Conservation (phyloP, 768 basidiomycete species). For the Mycena indigotica region DNA sequence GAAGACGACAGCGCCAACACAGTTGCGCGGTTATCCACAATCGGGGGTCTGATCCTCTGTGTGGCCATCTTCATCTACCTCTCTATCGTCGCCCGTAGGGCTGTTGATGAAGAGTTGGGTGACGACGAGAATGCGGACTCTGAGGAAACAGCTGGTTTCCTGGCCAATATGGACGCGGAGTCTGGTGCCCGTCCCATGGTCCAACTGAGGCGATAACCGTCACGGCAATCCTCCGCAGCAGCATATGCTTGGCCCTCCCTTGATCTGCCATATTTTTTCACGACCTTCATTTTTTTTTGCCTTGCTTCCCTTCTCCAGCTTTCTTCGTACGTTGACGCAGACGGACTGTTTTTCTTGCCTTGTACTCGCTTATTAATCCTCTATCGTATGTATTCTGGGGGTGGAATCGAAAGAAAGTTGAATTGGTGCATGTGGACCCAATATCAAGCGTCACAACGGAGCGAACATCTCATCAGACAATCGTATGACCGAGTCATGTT, state of each 20-base stretch:
- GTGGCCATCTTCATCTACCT: conserved; percentile 79
- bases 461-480: background rate
- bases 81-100: conserved; percentile 73
- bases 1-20: conserved; percentile 49
- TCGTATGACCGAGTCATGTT: too few species aligned
- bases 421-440: background rate
- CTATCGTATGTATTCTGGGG: background rate
- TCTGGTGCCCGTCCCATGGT: conserved; percentile 9
- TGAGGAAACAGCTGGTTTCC: conserved; percentile 18
- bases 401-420: background rate
- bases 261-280: too few species aligned
- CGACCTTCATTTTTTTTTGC: background rate
- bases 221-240: background rate
- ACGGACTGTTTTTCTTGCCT: background rate
- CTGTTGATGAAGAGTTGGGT: conserved; percentile 54
- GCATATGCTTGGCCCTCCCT: too few species aligned
- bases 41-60: conserved; percentile 70
- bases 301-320: background rate
- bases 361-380: background rate
- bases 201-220: conserved; percentile 3
- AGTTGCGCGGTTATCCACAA: conserved; percentile 63
- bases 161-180: conserved; percentile 7
- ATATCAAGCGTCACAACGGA: background rate
- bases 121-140: conserved; percentile 32
- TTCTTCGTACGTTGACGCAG: background rate